Evolutionary conservation across 2,329 filamentous ascomycete species (phyloP).

Genomic region (Fusarium caatingaense): DNA sequence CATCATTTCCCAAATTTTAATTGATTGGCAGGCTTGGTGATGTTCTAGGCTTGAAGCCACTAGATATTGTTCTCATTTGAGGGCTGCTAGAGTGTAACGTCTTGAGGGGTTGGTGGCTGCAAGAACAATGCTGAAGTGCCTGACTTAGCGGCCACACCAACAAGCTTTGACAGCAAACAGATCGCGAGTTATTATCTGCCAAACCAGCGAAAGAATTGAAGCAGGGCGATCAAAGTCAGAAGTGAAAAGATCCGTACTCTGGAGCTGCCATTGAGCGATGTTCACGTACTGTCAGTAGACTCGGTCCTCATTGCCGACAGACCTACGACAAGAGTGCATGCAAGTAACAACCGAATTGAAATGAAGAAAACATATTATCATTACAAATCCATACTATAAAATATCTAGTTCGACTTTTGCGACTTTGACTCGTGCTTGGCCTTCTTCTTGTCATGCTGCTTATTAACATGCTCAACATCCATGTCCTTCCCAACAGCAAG

Average conservation of each 20-base stretch:
- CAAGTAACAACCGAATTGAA: background rate
- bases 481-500: conserved; percentile 25
- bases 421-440: background rate
- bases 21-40: background rate
- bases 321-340: no score
- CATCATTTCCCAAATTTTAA: background rate
- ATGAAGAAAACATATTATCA: background rate
- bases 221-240: accelerated
- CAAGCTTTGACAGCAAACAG: background rate
- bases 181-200: no score
- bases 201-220: background rate
- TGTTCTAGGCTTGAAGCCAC: background rate
- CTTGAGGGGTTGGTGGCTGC: background rate
- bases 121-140: background rate
- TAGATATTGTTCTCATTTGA: background rate
- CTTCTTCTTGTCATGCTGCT: conserved; percentile 9
- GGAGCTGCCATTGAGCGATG: background rate
- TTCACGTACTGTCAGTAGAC: no score
- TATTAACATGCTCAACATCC: conserved; percentile 12
- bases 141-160: background rate
- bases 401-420: background rate
- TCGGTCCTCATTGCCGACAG: no score
- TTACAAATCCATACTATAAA: background rate
- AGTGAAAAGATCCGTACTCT: no score
- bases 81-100: background rate